These are phyloP conservation scores for Aspergillus cristatus DNA, from an alignment of 495 filamentous ascomycete species.

Conservation along the genomic window DNA sequence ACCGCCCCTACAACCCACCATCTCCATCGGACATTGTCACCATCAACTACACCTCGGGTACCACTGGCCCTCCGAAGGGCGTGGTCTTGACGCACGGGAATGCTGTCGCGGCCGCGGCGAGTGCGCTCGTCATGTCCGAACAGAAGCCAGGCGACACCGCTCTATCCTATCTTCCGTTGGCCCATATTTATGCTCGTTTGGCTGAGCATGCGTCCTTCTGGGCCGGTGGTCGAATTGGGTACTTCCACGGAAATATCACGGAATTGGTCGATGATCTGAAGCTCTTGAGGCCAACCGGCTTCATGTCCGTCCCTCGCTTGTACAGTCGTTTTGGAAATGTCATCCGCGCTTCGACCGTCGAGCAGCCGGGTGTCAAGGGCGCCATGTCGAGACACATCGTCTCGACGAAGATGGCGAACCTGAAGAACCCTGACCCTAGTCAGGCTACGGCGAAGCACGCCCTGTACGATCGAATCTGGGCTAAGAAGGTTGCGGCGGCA, in stretches of 20 bases:
- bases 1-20: constrained; percentile 58
- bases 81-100: constrained; percentile 78
- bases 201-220: constrained; percentile 68
- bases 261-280: constrained; percentile 90
- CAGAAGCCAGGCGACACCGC: constrained; percentile 47
- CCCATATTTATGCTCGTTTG: constrained; percentile 87
- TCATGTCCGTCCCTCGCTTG: constrained; percentile 84
- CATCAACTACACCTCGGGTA: constrained; percentile 97
- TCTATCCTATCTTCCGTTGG: constrained; percentile 85
- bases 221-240: constrained; percentile 71
- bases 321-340: constrained; percentile 84
- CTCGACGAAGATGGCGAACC: constrained; percentile 64
- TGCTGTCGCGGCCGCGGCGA: constrained; percentile 63
- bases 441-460: constrained; percentile 73
- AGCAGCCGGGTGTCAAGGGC: constrained; percentile 74
- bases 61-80: constrained; percentile 90
- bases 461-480: constrained; percentile 88
- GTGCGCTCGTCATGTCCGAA: constrained; percentile 42
- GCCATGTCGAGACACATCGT: constrained; percentile 73
- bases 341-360: constrained; percentile 66
- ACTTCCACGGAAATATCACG: constrained; percentile 88
- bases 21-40: constrained; percentile 71
- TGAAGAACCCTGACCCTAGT: constrained; percentile 58
- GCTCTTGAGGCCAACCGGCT: constrained; percentile 67
- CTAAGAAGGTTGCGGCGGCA: constrained; percentile 73